Evolutionary conservation across 345 rosid genomes (phyloP).

Genomic region (Rhizophora apiculata): DNA sequence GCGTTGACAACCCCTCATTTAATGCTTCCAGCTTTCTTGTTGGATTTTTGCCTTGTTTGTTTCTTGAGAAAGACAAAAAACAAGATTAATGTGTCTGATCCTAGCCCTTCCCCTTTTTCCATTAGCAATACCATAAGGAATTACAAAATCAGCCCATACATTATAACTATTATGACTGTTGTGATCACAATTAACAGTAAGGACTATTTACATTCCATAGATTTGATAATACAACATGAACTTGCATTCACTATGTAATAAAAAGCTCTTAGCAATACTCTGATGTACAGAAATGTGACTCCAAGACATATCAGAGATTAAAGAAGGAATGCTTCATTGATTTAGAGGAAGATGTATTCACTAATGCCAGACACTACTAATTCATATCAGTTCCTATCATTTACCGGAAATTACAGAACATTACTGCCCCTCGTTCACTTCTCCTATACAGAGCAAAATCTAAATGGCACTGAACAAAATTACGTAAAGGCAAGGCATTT

Average conservation of each 20-base stretch:
- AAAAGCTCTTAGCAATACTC: no score
- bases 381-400: constrained; percentile 17
- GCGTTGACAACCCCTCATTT: constrained; percentile 1
- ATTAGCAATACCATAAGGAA: no score
- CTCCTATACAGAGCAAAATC: constrained; percentile 48
- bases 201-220: no score
- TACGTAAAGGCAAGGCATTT: not conserved
- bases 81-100: not conserved
- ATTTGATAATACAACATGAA: no score
- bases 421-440: constrained; percentile 28
- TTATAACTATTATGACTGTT: no score
- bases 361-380: not conserved
- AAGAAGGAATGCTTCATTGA: constrained; percentile 18
- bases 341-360: not conserved
- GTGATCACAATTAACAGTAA: no score
- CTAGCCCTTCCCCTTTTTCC: not conserved
- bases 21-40: constrained; percentile 1
- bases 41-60: not conserved
- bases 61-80: constrained; percentile 15
- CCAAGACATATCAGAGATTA: not conserved
- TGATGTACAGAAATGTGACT: not conserved
- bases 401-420: constrained; percentile 30
- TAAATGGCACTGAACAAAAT: constrained; percentile 21
- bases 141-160: no score
- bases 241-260: no score